These are phyloP conservation scores for Scalesia atractyloides DNA, from an alignment of 129 eudicot genomes.

Conservation along the genomic window DNA sequence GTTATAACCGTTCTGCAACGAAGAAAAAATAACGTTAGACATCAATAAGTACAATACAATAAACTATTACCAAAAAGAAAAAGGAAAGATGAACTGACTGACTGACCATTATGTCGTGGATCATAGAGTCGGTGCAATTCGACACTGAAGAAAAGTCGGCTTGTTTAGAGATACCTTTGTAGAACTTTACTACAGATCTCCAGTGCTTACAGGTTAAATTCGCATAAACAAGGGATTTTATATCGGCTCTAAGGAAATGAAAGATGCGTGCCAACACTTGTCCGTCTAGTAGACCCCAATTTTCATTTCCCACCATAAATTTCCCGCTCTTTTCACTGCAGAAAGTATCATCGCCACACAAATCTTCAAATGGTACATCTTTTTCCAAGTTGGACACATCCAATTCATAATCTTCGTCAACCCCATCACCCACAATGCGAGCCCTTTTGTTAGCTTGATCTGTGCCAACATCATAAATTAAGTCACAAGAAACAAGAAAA, in stretches of 20 bases:
- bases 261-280: slow-evolving; percentile 73
- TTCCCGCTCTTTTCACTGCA: slow-evolving; percentile 30
- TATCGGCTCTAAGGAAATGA: slow-evolving; percentile 78
- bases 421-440: slow-evolving; percentile 48
- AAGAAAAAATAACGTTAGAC: neutral
- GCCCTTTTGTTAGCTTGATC: slow-evolving; percentile 62
- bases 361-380: slow-evolving; percentile 65
- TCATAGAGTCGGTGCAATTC: slow-evolving; percentile 59
- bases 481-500: too few relatives aligned
- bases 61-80: neutral
- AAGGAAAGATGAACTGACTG: neutral
- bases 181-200: slow-evolving; percentile 67
- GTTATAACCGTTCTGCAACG: slow-evolving; percentile 74
- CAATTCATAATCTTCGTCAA: slow-evolving; percentile 53
- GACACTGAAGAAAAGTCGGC: slow-evolving; percentile 69
- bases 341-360: slow-evolving; percentile 62
- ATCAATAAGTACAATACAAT: neutral
- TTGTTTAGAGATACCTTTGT: slow-evolving; percentile 61
- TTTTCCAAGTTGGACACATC: slow-evolving; percentile 41
- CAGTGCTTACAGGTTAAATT: slow-evolving; percentile 84
- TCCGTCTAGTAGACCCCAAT: slow-evolving; percentile 83
- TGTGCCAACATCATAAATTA: slow-evolving; percentile 27
- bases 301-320: slow-evolving; percentile 35
- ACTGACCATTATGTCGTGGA: slow-evolving; percentile 73
- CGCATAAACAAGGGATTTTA: slow-evolving; percentile 71